These are phyloP conservation scores for Hygrophorus pudorinus DNA, from an alignment of 768 basidiomycete species.

Conservation along the genomic window DNA sequence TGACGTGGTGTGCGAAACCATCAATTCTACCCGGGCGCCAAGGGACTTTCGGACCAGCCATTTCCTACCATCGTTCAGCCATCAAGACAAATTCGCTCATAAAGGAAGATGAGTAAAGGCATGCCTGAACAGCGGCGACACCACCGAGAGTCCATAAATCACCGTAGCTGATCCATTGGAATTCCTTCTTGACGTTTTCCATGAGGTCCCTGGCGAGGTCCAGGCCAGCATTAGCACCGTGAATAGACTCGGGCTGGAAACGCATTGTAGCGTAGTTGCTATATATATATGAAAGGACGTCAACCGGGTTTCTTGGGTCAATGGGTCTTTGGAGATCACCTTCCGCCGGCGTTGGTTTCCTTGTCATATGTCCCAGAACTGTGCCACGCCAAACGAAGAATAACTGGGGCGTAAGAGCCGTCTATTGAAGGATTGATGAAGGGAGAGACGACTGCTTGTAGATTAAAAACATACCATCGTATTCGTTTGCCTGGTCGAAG, in stretches of 20 bases:
- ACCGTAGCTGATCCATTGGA: constrained; percentile 91
- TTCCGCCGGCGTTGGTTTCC: constrained; percentile 66
- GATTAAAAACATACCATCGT: constrained; percentile 61
- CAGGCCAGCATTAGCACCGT: constrained; percentile 80
- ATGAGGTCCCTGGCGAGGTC: constrained; percentile 71
- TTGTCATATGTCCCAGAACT: constrained; percentile 90
- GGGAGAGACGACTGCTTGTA: not conserved
- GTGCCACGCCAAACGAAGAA: constrained; percentile 92
- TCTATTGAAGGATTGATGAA: constrained; percentile 31
- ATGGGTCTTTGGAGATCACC: constrained; percentile 31
- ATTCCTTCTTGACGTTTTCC: constrained; percentile 81
- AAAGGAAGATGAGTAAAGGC: constrained; percentile 5
- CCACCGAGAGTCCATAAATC: constrained; percentile 96
- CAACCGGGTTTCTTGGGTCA: constrained; percentile 3
- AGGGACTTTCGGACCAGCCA: constrained; percentile 84
- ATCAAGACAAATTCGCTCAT: not conserved
- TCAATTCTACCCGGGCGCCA: constrained; percentile 94
- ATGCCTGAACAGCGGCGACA: constrained; percentile 74
- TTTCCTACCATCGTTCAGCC: constrained; percentile 42
- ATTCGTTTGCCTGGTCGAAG: constrained; percentile 67
- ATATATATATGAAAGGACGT: constrained; percentile 7
- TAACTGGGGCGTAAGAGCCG: constrained; percentile 80
- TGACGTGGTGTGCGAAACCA: constrained; percentile 61
- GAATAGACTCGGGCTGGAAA: constrained; percentile 79
- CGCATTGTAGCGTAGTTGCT: constrained; percentile 99